A percentile compares a stretch with the other conserved stretches of the same genome.
phyloP scores from a whole-genome alignment of 176 grass and related monocot genomes.

The Saccharum spontaneum region DNA sequence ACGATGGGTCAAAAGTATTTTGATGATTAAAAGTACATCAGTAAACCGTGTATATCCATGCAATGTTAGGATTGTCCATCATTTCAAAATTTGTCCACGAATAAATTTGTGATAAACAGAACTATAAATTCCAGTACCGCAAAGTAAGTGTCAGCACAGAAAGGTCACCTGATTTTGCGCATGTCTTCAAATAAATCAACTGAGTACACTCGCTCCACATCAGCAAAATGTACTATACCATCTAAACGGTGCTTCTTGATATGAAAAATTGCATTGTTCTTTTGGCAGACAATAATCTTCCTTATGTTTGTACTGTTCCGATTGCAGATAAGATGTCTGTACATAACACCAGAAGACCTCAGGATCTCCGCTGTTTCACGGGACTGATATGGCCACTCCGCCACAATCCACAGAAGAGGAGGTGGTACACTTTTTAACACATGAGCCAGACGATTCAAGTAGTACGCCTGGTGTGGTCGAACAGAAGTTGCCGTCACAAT shows the following conservation, averaged over 20 bases:
- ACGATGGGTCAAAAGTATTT: neutral
- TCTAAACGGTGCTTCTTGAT: constrained; percentile 96
- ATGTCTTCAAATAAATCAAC: constrained; percentile 88
- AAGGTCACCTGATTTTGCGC: constrained; percentile 80
- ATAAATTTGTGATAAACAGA: neutral
- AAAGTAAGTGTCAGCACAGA: constrained; percentile 30
- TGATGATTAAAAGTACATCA: constrained; percentile 13
- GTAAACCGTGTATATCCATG: neutral
- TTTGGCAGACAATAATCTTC: constrained; percentile 76
- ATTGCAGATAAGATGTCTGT: constrained; percentile 87
- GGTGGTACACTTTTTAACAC: constrained; percentile 59
- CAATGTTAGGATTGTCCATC: neutral
- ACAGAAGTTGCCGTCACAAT: constrained; percentile 82
- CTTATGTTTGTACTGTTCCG: constrained; percentile 66
- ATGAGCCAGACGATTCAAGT: constrained; percentile 79
- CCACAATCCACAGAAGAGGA: constrained; percentile 90
- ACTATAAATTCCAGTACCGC: neutral
- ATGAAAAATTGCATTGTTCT: constrained; percentile 93
- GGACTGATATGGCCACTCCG: constrained; percentile 72
- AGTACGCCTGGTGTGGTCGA: constrained; percentile 85
- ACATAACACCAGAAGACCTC: constrained; percentile 87
- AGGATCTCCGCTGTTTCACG: constrained; percentile 83
- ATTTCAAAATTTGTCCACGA: neutral
- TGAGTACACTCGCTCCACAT: constrained; percentile 82
- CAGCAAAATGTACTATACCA: constrained; percentile 92